Evolutionary conservation across 352 stramenopile species (phyloP), one percentile per base, ranked within the genome.

Genomic region (Phytophthora constricta): DNA sequence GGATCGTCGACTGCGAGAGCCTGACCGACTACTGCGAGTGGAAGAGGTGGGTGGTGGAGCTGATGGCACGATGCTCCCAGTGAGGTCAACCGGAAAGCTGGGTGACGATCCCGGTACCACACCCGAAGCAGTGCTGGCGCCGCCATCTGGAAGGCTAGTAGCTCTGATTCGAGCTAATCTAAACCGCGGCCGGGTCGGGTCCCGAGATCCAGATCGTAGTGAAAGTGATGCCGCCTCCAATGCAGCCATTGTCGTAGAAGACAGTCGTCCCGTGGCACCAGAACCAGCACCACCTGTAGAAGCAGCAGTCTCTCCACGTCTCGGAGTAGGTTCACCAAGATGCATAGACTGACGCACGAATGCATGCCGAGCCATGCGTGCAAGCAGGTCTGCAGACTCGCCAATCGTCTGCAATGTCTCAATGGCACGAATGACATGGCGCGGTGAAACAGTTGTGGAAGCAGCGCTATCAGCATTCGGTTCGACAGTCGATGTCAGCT

Each of bases 361-460:
- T 4, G 80, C 62, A 42, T 85, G 77, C 5, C 80, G 80, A 22
- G 69, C 77, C 49, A 86, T 79, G 16, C 77, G 71, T 16, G 80
- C 68, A 28, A 91, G 59, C 48, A 86, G 54, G 7, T 84, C 79
- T 9, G 72, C 74, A 0, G 80, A 66, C 49, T 91, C 82, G 27
- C 82, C 82, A 22, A 90, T 76, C 1, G 65, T 76, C 63, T 88
- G 77, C 46, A 91, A 49, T 26, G 61, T 81, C 55, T 91, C 80
- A 37, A 91, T 84, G 9, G 74, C 58, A 26, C 80, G 71, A 39
- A 88, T 61, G 22, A 73, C 47, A 19, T 65, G 63, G 17, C 72
- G 68, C 20, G 68, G 28, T 27, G 62, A 68, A 28, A 79, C 27
- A 34, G 49, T 51, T 33, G 41, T 31, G 37, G 51, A 7, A 17